A percentile compares a stretch with the other conserved stretches of the same genome.
phyloP scores from a whole-genome alignment of 2,329 filamentous ascomycete species.

The Nemania diffusa region DNA sequence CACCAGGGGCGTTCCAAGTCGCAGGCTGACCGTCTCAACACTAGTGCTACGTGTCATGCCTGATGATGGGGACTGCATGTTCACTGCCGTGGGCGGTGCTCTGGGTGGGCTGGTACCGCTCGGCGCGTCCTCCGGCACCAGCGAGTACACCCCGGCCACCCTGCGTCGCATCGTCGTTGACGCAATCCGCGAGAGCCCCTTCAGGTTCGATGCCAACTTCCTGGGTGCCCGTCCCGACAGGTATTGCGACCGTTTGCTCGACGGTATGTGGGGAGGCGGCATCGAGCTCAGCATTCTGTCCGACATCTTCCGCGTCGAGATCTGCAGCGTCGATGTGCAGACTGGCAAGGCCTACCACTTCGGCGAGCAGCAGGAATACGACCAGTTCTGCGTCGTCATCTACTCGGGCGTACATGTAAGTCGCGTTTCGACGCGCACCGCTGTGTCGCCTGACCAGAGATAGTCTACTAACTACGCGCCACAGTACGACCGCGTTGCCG shows the following conservation, averaged over 20 bases:
- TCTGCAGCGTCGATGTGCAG: conserved; percentile 36
- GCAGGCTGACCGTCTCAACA: conserved; percentile 9
- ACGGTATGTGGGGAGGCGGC: conserved; percentile 88
- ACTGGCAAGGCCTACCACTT: conserved; percentile 35
- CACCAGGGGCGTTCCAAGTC: background rate
- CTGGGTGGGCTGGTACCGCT: conserved; percentile 63
- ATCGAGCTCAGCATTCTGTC: conserved; percentile 90
- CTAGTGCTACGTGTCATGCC: conserved; percentile 91
- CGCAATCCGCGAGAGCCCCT: conserved; percentile 77
- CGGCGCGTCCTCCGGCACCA: conserved; percentile 6
- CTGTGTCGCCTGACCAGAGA: background rate
- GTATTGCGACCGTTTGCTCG: conserved; percentile 85
- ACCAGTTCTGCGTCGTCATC: conserved; percentile 35
- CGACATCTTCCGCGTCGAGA: conserved; percentile 37
- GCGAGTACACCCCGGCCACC: conserved; percentile 25
- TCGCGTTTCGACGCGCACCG: background rate
- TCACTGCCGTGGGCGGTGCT: conserved; percentile 85
- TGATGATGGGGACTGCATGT: conserved; percentile 95
- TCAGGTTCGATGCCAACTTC: conserved; percentile 79
- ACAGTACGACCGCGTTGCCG: conserved; percentile 70
- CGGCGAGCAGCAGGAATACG: conserved; percentile 35
- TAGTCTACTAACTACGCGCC: background rate
- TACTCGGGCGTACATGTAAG: conserved; percentile 38
- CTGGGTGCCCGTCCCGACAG: conserved; percentile 76
- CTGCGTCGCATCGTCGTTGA: conserved; percentile 82